Conservation (phyloP, 2,329 filamentous ascomycete species). For the Lecanicillium sp. region DNA sequence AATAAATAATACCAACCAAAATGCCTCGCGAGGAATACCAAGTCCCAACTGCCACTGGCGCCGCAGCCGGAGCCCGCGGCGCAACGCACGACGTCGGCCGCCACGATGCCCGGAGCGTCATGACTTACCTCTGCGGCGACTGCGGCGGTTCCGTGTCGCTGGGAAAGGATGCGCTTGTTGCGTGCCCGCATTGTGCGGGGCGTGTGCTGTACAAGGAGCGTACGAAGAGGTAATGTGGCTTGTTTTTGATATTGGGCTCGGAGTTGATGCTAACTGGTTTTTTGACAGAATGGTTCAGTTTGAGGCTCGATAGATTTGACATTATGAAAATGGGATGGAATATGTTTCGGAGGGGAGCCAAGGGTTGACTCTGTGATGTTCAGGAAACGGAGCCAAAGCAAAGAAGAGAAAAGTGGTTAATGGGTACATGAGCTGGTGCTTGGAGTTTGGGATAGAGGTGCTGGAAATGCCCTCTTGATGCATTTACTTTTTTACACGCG, state of each 20-base stretch:
- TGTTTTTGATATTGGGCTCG: conserved; percentile 24
- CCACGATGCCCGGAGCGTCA: conserved; percentile 27
- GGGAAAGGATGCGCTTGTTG: conserved; percentile 40
- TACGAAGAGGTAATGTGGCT: conserved; percentile 95
- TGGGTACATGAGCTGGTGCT: not conserved
- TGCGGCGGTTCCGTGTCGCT: conserved; percentile 33
- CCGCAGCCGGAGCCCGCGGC: conserved; percentile 31
- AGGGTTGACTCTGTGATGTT: not conserved
- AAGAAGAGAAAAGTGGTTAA: not conserved
- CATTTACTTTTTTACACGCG: too few species aligned
- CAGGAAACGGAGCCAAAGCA: not conserved
- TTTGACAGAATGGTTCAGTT: conserved; percentile 93
- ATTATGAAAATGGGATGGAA: conserved; percentile 1
- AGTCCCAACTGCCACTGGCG: conserved; percentile 48
- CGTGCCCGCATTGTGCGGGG: conserved; percentile 63
- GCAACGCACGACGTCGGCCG: conserved; percentile 30
- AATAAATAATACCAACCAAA: conserved; percentile 6
- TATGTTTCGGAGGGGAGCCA: too few species aligned
- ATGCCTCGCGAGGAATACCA: conserved; percentile 74
- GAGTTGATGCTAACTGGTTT: conserved; percentile 11
- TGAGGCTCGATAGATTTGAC: conserved; percentile 64
- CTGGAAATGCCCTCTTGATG: too few species aligned
- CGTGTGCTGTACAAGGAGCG: conserved; percentile 95
- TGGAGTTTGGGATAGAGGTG: not conserved
- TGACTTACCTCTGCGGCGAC: conserved; percentile 35